phyloP scores from a whole-genome alignment of 2,329 filamentous ascomycete species.

The Immersiporthe knoxdaviesiana region DNA sequence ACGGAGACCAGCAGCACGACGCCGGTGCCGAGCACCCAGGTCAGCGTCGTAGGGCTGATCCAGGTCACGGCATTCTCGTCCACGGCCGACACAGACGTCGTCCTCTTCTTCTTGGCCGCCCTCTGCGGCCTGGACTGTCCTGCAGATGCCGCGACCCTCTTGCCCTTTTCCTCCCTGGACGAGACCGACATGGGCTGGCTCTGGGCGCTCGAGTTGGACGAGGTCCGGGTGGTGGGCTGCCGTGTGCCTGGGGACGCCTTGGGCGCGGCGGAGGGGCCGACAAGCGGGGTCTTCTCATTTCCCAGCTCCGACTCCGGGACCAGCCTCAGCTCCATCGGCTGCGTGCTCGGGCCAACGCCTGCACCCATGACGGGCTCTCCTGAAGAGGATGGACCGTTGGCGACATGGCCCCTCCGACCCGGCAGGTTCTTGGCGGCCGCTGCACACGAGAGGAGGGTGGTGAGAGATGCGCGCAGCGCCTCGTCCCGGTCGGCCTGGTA shows the following conservation, averaged over 20 bases:
- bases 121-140: slow-evolving; percentile 44
- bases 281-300: slow-evolving; percentile 36
- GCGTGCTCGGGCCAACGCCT: slow-evolving; percentile 50
- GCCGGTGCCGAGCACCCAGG: slow-evolving; percentile 68
- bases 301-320: slow-evolving; percentile 65
- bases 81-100: slow-evolving; percentile 43
- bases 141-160: slow-evolving; percentile 48
- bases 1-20: slow-evolving; percentile 70
- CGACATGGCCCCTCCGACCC: slow-evolving; percentile 57
- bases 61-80: slow-evolving; percentile 44
- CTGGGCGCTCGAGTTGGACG: slow-evolving; percentile 38
- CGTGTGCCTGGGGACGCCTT: slow-evolving; percentile 28
- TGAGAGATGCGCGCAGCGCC: slow-evolving; percentile 88
- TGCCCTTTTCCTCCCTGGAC: slow-evolving; percentile 49
- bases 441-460: slow-evolving; percentile 91
- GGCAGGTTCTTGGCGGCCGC: slow-evolving; percentile 83
- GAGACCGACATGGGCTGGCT: slow-evolving; percentile 35
- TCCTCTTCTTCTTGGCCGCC: slow-evolving; percentile 64
- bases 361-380: slow-evolving; percentile 38
- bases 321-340: slow-evolving; percentile 62
- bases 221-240: slow-evolving; percentile 32
- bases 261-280: slow-evolving; percentile 34
- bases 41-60: slow-evolving; percentile 63
- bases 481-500: slow-evolving; percentile 91
- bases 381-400: slow-evolving; percentile 40